Percentiles rank a stretch among this genome's conserved stretches.
These are phyloP conservation scores for Apiotrichum gracile DNA, from an alignment of 1,284 basidiomycete species.

Conservation along the genomic window DNA sequence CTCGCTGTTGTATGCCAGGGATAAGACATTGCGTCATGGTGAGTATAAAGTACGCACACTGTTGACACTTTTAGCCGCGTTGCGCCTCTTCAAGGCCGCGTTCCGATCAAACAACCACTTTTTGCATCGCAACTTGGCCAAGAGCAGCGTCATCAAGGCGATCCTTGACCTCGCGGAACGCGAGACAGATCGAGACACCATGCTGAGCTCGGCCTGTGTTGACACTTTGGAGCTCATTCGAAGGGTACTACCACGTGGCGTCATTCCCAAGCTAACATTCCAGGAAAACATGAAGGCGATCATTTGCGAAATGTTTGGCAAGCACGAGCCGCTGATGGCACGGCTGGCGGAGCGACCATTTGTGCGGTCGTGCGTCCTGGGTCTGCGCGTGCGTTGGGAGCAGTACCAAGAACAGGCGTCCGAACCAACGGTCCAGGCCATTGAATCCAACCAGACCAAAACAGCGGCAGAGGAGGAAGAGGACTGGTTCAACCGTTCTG, in stretches of 20 bases:
- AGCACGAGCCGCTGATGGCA: constrained; percentile 62
- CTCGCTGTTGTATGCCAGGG: constrained; percentile 70
- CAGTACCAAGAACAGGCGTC: constrained; percentile 83
- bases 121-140: constrained; percentile 74
- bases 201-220: constrained; percentile 88
- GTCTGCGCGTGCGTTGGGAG: constrained; percentile 75
- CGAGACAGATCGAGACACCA: constrained; percentile 81
- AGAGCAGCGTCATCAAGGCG: constrained; percentile 74
- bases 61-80: no score
- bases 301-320: constrained; percentile 77
- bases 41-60: constrained; percentile 25
- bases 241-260: constrained; percentile 55
- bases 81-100: constrained; percentile 85
- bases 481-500: constrained; percentile 76
- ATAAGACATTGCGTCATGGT: constrained; percentile 90
- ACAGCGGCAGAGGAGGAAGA: constrained; percentile 65
- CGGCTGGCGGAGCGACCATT: constrained; percentile 55
- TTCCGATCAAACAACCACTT: constrained; percentile 81
- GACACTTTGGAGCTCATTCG: constrained; percentile 91
- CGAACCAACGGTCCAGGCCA: constrained; percentile 47
- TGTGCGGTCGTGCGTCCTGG: constrained; percentile 35
- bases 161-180: constrained; percentile 73
- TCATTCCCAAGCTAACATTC: background rate
- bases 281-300: constrained; percentile 83
- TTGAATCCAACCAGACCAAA: constrained; percentile 52